A percentile compares a stretch with the other conserved stretches of the same genome.
Evolutionary conservation across 2,329 filamentous ascomycete genomes (phyloP).

Genomic region (Triangularia verruculosa): DNA sequence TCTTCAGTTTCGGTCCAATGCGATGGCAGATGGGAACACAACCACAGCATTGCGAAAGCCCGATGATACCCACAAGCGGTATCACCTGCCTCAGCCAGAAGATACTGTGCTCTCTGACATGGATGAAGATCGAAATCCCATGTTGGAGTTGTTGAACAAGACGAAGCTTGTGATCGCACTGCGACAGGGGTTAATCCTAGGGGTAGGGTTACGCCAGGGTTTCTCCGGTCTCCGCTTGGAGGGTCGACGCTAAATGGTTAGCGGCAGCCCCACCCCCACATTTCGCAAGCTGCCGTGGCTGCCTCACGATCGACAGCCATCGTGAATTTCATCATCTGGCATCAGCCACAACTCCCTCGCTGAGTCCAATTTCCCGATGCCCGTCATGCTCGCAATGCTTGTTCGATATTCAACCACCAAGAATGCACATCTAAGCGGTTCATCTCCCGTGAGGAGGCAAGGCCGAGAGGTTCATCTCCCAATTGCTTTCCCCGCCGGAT

Average conservation of each 20-base stretch:
- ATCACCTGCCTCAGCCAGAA: not conserved
- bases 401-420: not conserved
- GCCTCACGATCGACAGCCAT: constrained; percentile 1
- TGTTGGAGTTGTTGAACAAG: not conserved
- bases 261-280: constrained; percentile 15
- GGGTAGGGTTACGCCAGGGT: constrained; percentile 13
- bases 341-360: constrained; percentile 13
- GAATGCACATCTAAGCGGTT: not conserved
- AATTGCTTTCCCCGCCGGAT: not conserved
- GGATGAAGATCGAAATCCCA: not conserved
- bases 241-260: constrained; percentile 5
- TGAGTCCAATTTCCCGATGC: constrained; percentile 3
- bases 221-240: constrained; percentile 14
- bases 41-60: not conserved
- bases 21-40: not conserved
- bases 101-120: not conserved
- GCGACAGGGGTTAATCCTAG: not conserved
- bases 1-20: too few relatives aligned
- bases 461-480: not conserved
- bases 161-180: not conserved
- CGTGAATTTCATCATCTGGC: constrained; percentile 1
- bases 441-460: not conserved
- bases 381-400: not conserved
- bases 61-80: not conserved
- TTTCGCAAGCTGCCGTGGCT: not conserved